These are phyloP conservation scores for Tricholoma flavovirens DNA, from an alignment of 768 basidiomycete species.

Conservation along the genomic window DNA sequence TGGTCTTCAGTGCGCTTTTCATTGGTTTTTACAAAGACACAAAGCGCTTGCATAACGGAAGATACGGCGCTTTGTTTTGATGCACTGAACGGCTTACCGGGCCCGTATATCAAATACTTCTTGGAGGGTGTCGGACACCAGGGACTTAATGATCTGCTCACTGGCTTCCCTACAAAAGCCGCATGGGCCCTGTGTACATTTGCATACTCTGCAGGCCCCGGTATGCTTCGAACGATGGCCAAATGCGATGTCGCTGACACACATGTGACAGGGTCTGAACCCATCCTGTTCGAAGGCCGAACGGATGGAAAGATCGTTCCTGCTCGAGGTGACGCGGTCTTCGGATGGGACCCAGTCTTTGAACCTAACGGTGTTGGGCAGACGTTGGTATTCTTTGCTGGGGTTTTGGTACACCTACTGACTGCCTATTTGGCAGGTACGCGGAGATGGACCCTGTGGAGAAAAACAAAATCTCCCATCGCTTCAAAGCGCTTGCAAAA, in stretches of 20 bases:
- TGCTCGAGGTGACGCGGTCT: slow-evolving; percentile 67
- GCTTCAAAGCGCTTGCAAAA: slow-evolving; percentile 68
- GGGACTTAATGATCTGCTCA: slow-evolving; percentile 83
- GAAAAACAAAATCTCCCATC: slow-evolving; percentile 72
- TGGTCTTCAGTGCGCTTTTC: neutral
- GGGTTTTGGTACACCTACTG: neutral
- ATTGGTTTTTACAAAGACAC: slow-evolving; percentile 28
- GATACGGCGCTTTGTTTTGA: slow-evolving; percentile 93
- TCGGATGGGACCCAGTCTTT: slow-evolving; percentile 92
- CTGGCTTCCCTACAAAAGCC: slow-evolving; percentile 64
- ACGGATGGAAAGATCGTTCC: slow-evolving; percentile 90
- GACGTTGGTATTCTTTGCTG: slow-evolving; percentile 51
- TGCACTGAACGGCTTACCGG: slow-evolving; percentile 87
- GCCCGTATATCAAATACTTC: slow-evolving; percentile 97
- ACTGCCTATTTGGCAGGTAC: slow-evolving; percentile 39
- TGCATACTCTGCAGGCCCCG: slow-evolving; percentile 85
- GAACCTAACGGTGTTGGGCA: slow-evolving; percentile 67
- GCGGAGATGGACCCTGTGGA: slow-evolving; percentile 67
- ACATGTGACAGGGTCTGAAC: slow-evolving; percentile 44
- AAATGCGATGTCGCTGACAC: neutral
- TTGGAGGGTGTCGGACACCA: slow-evolving; percentile 78
- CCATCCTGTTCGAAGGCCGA: slow-evolving; percentile 71
- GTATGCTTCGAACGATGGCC: slow-evolving; percentile 16
- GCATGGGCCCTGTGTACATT: slow-evolving; percentile 96
- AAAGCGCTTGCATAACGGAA: slow-evolving; percentile 63